Percentiles rank a stretch among this genome's conserved stretches.
phyloP scores from a whole-genome alignment of 352 stramenopile genomes.

The Phytophthora cryptogea region DNA sequence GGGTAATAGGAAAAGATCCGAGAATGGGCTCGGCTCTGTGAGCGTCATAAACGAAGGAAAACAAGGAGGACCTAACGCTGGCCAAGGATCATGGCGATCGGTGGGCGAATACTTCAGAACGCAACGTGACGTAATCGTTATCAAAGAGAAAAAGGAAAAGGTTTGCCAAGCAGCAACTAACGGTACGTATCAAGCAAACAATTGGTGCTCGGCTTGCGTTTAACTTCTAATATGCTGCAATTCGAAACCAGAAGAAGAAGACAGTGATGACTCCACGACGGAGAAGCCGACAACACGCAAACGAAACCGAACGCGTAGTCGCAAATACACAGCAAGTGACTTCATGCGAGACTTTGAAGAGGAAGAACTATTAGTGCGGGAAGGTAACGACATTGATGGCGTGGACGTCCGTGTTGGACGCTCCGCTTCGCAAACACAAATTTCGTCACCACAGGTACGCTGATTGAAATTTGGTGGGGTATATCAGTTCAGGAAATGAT shows the following conservation, averaged over 20 bases:
- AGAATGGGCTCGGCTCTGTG: not conserved
- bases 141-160: conserved; percentile 19
- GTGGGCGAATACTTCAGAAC: conserved; percentile 71
- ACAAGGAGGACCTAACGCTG: conserved; percentile 9
- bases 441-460: conserved; percentile 23
- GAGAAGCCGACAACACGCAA: conserved; percentile 21
- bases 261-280: conserved; percentile 49
- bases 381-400: conserved; percentile 27
- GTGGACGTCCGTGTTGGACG: conserved; percentile 21
- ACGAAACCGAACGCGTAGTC: conserved; percentile 40
- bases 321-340: conserved; percentile 76
- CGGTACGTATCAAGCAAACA: conserved; percentile 22
- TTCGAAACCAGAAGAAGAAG: conserved; percentile 36
- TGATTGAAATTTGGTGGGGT: not conserved
- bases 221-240: conserved; percentile 1
- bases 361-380: conserved; percentile 47
- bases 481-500: not conserved
- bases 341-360: conserved; percentile 85
- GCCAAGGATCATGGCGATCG: conserved; percentile 23
- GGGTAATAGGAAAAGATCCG: not conserved
- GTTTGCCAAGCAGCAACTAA: conserved; percentile 22
- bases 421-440: conserved; percentile 26
- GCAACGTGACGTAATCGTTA: conserved; percentile 41
- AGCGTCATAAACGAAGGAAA: conserved; percentile 1
- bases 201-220: not conserved